Base-by-base conservation (phyloP, 805 yeast species). In the Sugiyamaella qingdaonensis region DNA sequence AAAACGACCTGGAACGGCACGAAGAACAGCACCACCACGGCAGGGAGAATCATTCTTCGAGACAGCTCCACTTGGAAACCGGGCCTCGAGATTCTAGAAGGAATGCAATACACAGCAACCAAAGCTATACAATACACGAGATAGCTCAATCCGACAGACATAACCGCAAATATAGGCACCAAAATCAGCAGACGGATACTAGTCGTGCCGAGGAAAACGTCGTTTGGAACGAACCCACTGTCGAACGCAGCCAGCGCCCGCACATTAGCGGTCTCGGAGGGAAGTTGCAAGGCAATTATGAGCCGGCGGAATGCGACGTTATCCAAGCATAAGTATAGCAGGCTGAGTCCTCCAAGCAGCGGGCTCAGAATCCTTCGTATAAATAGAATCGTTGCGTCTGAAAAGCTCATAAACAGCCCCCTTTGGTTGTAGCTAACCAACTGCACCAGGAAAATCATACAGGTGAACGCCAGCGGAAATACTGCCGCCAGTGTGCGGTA, bases 401-500 rank as follows among this genome's bases (percentile, higher is more conserved):
- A 72, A 61, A 80, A 78, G 0, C 76, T 62, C 2, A 78, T 73
- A 58, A 75, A 80, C 0, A 58, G 54, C 11, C 67, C 61, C 19
- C 69, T 67, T 33, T 68, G 56, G 49, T 72, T 65, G 62, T 75
- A 84, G 16, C 62, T 59, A 34, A 61, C 61, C 49, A 85, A 71
- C 65, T 91, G 97, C 18, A 80, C 61, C 2, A 78, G 61, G 44
- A 85, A 58, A 0, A 79, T 77, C 14, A 80, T 53, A 0, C 81
- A 68, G 1, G 84, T 75, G 14, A 86, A 71, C 37, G 81, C 79
- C 1, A 85, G 73, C 2, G 95, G 90, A 51, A 86, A 76, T 1
- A 90, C 77, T 2, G 87, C 84, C 39, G 86, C 71, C 1, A 87
- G 81, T 11, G 92, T 75, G 62, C 99, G 76, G 67, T 86, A 92